Percentiles rank a stretch among this genome's conserved stretches.
These are phyloP conservation scores for Kuraishia hungarica DNA, from an alignment of 805 yeast species.

Conservation along the genomic window DNA sequence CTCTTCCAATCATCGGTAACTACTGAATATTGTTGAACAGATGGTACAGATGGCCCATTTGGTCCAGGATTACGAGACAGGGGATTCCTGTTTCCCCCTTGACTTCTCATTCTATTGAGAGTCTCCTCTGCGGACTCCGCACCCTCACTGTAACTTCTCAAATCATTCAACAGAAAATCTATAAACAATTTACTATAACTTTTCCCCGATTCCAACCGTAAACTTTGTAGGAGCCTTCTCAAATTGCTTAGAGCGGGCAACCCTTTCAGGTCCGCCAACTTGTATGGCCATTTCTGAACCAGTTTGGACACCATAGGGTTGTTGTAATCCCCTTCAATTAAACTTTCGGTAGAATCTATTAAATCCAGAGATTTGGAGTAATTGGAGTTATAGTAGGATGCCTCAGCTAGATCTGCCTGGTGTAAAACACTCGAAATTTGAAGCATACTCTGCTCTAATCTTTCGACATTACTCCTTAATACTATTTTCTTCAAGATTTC, in stretches of 20 bases:
- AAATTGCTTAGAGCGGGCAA: slow-evolving; percentile 44
- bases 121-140: slow-evolving; percentile 37
- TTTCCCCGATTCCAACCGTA: slow-evolving; percentile 61
- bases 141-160: slow-evolving; percentile 46
- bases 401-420: slow-evolving; percentile 41
- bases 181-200: slow-evolving; percentile 55
- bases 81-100: no score
- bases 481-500: slow-evolving; percentile 38
- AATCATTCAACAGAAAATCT: slow-evolving; percentile 48
- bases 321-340: slow-evolving; percentile 46
- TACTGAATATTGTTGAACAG: slow-evolving; percentile 7
- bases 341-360: slow-evolving; percentile 45
- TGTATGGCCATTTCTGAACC: slow-evolving; percentile 34
- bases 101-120: slow-evolving; percentile 43
- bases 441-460: slow-evolving; percentile 50
- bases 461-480: slow-evolving; percentile 50
- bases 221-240: slow-evolving; percentile 40
- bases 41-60: no score
- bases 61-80: no score
- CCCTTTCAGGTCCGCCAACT: slow-evolving; percentile 30
- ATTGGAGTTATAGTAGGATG: slow-evolving; percentile 33
- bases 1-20: slow-evolving; percentile 31
- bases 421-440: slow-evolving; percentile 41
- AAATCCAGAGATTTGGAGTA: slow-evolving; percentile 48
- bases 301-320: slow-evolving; percentile 19